Evolutionary conservation across 2,329 filamentous ascomycete genomes (phyloP).

Genomic region (Apiospora sp.): DNA sequence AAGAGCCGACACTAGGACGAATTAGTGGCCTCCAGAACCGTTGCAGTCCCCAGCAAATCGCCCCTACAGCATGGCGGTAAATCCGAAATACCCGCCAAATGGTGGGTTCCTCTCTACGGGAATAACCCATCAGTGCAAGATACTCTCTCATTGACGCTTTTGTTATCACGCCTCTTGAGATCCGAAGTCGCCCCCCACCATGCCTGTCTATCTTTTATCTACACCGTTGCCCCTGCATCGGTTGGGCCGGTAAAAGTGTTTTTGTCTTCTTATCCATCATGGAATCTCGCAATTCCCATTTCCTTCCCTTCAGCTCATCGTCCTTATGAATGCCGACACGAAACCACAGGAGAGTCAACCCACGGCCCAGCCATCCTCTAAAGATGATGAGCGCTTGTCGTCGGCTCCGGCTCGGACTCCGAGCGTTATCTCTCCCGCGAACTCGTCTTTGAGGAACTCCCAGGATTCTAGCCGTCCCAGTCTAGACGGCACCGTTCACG

Average conservation of each 20-base stretch:
- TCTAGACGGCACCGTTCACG: background rate
- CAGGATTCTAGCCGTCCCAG: background rate
- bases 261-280: background rate
- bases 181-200: slow-evolving; percentile 18
- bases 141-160: background rate
- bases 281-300: background rate
- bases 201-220: slow-evolving; percentile 6
- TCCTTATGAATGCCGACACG: background rate
- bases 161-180: slow-evolving; percentile 13
- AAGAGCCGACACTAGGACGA: slow-evolving; percentile 14
- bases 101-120: slow-evolving; percentile 7
- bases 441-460: slow-evolving; percentile 3
- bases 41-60: slow-evolving; percentile 4
- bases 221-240: background rate
- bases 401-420: slow-evolving; percentile 11
- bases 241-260: background rate
- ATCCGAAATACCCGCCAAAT: slow-evolving; percentile 10
- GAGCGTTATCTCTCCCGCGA: background rate
- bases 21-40: background rate
- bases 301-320: background rate
- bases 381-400: background rate
- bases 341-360: background rate
- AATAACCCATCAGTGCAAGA: slow-evolving; percentile 6
- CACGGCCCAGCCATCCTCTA: background rate
- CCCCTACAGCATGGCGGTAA: slow-evolving; percentile 12